Percentiles rank a stretch among this genome's conserved stretches.
phyloP scores from a whole-genome alignment of 768 basidiomycete genomes.

The Naganishia randhawae region DNA sequence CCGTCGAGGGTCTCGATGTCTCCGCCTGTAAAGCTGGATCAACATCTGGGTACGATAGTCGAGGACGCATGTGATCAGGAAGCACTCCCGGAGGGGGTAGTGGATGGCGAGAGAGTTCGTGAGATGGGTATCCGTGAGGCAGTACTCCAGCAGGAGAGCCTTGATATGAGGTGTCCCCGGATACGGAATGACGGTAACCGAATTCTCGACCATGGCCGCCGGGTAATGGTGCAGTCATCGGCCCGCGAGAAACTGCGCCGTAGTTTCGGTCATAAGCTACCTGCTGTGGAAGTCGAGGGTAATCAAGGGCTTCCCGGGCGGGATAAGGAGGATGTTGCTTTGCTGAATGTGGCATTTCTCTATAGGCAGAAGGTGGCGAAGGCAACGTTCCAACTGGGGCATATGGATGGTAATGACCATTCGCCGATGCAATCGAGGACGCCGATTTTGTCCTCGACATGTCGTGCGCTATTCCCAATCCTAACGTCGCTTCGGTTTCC shows the following conservation, averaged over 20 bases:
- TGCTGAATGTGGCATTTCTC: constrained; percentile 16
- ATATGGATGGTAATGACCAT: constrained; percentile 12
- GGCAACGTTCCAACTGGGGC: background rate
- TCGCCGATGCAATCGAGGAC: constrained; percentile 14
- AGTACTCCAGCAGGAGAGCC: background rate
- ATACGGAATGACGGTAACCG: constrained; percentile 3
- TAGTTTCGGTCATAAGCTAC: background rate
- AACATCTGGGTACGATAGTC: constrained; percentile 2
- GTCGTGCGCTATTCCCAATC: background rate
- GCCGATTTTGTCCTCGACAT: constrained; percentile 13
- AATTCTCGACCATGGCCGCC: background rate
- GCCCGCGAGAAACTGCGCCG: constrained; percentile 1
- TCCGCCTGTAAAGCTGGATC: constrained; percentile 6
- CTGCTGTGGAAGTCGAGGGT: background rate
- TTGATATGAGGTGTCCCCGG: background rate
- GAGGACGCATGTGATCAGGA: background rate
- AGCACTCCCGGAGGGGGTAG: background rate
- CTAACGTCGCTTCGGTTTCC: background rate
- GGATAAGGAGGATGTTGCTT: background rate
- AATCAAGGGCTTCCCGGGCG: background rate
- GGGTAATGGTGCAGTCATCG: background rate
- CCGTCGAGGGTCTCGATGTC: background rate
- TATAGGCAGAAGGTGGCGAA: constrained; percentile 10
- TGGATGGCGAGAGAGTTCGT: constrained; percentile 6
- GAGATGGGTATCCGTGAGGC: background rate